A percentile compares a stretch with the other conserved stretches of the same genome.
Evolutionary conservation across 2,329 filamentous ascomycete species (phyloP).

Genomic region (Coniochaeta pulveracea): DNA sequence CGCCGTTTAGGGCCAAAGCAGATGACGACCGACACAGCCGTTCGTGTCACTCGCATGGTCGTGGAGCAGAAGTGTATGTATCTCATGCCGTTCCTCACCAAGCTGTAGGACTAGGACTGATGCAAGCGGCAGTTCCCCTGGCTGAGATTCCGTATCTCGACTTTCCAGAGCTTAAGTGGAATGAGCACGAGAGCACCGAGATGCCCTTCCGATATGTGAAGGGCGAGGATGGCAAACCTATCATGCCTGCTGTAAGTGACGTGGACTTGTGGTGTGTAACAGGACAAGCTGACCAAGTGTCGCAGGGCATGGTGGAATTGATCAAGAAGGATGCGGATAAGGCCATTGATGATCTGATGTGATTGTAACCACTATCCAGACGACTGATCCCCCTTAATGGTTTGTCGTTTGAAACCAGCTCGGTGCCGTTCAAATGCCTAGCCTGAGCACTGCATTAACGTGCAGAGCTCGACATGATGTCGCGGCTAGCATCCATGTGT

Average conservation of each 20-base stretch:
- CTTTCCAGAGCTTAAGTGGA: slow-evolving; percentile 80
- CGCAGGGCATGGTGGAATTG: slow-evolving; percentile 90
- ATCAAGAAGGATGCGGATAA: slow-evolving; percentile 93
- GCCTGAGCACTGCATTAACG: too few relatives aligned
- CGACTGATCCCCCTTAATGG: too few relatives aligned
- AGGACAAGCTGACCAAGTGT: background rate
- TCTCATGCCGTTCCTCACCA: background rate
- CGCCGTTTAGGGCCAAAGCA: slow-evolving; percentile 83
- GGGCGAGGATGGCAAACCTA: slow-evolving; percentile 59
- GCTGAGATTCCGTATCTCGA: slow-evolving; percentile 75
- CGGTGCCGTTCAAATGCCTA: too few relatives aligned
- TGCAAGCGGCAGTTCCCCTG: slow-evolving; percentile 50
- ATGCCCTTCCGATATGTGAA: slow-evolving; percentile 98
- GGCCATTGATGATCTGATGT: slow-evolving; percentile 77
- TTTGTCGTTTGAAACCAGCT: too few relatives aligned
- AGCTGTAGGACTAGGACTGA: background rate
- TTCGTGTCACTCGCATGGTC: slow-evolving; percentile 83
- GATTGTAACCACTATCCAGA: too few relatives aligned
- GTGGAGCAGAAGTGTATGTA: slow-evolving; percentile 68
- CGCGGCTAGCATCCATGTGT: too few relatives aligned
- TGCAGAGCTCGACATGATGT: too few relatives aligned
- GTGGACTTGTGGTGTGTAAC: slow-evolving; percentile 2
- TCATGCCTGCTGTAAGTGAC: slow-evolving; percentile 75
- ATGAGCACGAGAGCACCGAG: slow-evolving; percentile 84
- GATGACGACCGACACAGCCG: slow-evolving; percentile 97